Evolutionary conservation across 1,139 yeast genomes (phyloP).

Genomic region (Dujonia santamariae): DNA sequence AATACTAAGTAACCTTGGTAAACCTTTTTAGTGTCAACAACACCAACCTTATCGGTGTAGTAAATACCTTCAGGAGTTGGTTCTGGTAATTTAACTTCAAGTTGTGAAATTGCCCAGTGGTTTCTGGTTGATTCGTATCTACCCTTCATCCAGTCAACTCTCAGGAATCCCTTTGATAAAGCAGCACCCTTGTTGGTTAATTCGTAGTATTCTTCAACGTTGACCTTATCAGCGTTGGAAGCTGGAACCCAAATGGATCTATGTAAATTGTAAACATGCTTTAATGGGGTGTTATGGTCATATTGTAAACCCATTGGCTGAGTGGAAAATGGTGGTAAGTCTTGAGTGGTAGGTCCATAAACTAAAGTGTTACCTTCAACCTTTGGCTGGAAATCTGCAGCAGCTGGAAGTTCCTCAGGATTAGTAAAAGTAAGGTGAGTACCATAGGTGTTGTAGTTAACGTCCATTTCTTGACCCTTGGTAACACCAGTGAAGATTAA

Average conservation of each 20-base stretch:
- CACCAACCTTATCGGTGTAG: slow-evolving; percentile 87
- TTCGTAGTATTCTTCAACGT: slow-evolving; percentile 83
- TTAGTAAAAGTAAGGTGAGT: slow-evolving; percentile 14
- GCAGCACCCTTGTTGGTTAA: slow-evolving; percentile 73
- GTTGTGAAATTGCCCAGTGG: slow-evolving; percentile 49
- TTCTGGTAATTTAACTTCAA: slow-evolving; percentile 20
- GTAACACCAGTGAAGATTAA: slow-evolving; percentile 49
- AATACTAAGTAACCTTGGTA: slow-evolving; percentile 51
- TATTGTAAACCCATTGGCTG: slow-evolving; percentile 56
- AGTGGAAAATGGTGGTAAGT: slow-evolving; percentile 44
- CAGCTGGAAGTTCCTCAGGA: slow-evolving; percentile 19
- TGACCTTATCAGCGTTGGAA: slow-evolving; percentile 35
- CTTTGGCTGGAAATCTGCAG: slow-evolving; percentile 20
- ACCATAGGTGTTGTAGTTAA: slow-evolving; percentile 10
- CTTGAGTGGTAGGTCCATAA: slow-evolving; percentile 53
- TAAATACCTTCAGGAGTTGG: slow-evolving; percentile 66
- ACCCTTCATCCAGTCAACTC: slow-evolving; percentile 70
- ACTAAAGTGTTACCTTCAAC: slow-evolving; percentile 40
- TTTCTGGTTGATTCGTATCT: slow-evolving; percentile 40
- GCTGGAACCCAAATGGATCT: slow-evolving; percentile 75
- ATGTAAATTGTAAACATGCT: slow-evolving; percentile 55
- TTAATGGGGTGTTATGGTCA: slow-evolving; percentile 65
- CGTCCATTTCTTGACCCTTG: slow-evolving; percentile 47
- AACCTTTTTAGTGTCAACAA: slow-evolving; percentile 78
- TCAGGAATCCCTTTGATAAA: slow-evolving; percentile 65